Percentiles rank a stretch among this genome's conserved stretches.
Conservation (phyloP, 768 basidiomycete species). For the Trametes cinnabarina region DNA sequence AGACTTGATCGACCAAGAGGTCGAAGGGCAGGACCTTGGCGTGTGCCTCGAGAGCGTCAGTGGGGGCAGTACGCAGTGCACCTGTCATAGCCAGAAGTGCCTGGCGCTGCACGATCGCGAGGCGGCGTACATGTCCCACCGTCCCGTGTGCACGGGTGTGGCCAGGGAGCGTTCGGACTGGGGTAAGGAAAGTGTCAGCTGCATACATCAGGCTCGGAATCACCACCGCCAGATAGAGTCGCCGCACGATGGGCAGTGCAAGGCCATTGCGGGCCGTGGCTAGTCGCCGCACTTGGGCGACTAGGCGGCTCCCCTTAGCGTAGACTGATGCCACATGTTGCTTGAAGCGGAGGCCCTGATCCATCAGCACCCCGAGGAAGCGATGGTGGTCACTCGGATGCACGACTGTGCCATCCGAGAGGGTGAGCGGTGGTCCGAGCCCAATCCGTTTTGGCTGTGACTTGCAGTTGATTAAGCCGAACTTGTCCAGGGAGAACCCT, state of each 20-base stretch:
- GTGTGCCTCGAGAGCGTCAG: slow-evolving; percentile 24
- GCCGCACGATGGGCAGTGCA: slow-evolving; percentile 8
- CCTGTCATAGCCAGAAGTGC: slow-evolving; percentile 26
- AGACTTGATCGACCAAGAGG: slow-evolving; percentile 16
- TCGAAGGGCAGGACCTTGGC: slow-evolving; percentile 22
- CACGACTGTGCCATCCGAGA: slow-evolving; percentile 19
- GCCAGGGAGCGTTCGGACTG: not conserved
- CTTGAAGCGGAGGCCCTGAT: slow-evolving; percentile 31
- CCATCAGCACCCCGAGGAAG: slow-evolving; percentile 34
- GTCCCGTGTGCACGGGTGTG: not conserved
- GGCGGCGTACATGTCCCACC: slow-evolving; percentile 3
- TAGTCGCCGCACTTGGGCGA: slow-evolving; percentile 23
- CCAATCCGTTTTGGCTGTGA: not conserved
- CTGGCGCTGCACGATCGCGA: slow-evolving; percentile 24
- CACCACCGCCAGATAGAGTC: slow-evolving; percentile 29
- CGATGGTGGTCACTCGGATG: slow-evolving; percentile 19
- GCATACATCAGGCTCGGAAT: slow-evolving; percentile 35
- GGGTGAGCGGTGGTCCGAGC: slow-evolving; percentile 4
- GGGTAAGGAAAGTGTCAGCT: slow-evolving; percentile 3
- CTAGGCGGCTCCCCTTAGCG: slow-evolving; percentile 25
- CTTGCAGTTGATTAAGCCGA: slow-evolving; percentile 11
- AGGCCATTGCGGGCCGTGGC: slow-evolving; percentile 25
- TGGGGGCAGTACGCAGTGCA: slow-evolving; percentile 24
- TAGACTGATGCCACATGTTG: slow-evolving; percentile 19
- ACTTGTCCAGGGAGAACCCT: slow-evolving; percentile 23